Evolutionary conservation across 495 filamentous ascomycete species (phyloP).

Genomic region (Annulohypoxylon bovei): DNA sequence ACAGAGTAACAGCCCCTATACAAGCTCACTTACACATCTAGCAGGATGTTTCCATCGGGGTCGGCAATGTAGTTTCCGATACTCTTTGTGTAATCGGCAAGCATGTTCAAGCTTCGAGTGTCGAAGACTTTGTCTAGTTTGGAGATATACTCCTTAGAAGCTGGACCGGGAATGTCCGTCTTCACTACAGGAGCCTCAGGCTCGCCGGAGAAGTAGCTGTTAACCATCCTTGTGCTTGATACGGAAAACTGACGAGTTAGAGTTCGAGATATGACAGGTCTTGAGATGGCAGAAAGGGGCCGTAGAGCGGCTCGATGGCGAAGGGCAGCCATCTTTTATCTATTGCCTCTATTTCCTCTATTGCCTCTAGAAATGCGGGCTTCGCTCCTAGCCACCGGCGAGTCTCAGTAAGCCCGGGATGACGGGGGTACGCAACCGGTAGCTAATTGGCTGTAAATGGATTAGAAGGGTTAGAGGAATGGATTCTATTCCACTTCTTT

Average conservation of each 20-base stretch:
- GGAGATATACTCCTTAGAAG: constrained; percentile 70
- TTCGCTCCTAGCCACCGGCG: background rate
- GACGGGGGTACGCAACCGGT: constrained; percentile 1
- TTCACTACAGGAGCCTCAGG: constrained; percentile 76
- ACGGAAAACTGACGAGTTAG: constrained; percentile 42
- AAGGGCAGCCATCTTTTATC: constrained; percentile 39
- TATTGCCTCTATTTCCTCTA: constrained; percentile 1
- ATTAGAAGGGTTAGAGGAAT: background rate
- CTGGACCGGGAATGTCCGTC: constrained; percentile 86
- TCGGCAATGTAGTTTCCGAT: constrained; percentile 83
- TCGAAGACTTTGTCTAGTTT: constrained; percentile 87
- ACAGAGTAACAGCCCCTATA: background rate
- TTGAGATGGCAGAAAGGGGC: constrained; percentile 34
- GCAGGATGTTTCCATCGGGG: constrained; percentile 82
- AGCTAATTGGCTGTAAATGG: background rate
- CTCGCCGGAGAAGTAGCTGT: constrained; percentile 73
- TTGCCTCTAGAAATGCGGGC: background rate
- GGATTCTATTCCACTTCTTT: constrained; percentile 13
- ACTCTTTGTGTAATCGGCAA: constrained; percentile 83
- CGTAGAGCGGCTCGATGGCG: constrained; percentile 38
- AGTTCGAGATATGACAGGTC: constrained; percentile 8
- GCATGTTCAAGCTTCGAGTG: constrained; percentile 91
- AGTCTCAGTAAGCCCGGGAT: constrained; percentile 15
- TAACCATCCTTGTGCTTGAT: constrained; percentile 51
- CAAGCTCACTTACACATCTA: constrained; percentile 73